Conservation (phyloP, 2,329 filamentous ascomycete species). For the Botryotinia calthae region DNA sequence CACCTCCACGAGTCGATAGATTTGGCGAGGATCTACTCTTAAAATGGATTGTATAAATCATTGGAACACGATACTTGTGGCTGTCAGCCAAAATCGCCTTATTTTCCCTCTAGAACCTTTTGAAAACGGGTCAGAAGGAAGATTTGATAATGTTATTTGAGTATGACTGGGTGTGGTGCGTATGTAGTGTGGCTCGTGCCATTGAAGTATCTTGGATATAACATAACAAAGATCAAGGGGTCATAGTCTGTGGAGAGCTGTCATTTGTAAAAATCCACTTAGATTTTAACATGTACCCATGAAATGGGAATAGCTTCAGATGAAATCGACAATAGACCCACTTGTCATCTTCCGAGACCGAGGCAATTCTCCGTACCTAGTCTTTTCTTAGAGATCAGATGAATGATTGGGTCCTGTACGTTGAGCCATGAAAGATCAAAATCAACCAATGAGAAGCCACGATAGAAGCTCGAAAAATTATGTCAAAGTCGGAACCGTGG, state of each 20-base stretch:
- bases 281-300: conserved; percentile 14
- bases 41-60: neutral
- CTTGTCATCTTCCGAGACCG: neutral
- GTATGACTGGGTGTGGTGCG: neutral
- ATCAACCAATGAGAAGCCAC: neutral
- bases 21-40: neutral
- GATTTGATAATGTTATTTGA: conserved; percentile 1
- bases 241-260: conserved; percentile 6
- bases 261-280: conserved; percentile 7
- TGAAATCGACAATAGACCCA: neutral
- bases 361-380: neutral
- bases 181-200: conserved; percentile 2
- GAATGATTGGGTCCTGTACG: neutral
- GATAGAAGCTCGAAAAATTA: neutral
- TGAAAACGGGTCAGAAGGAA: neutral
- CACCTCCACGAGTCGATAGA: conserved; percentile 1
- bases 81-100: neutral
- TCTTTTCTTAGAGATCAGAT: neutral
- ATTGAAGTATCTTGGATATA: neutral
- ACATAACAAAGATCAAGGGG: conserved; percentile 1
- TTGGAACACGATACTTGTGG: neutral
- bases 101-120: neutral
- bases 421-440: neutral
- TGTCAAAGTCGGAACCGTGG: neutral
- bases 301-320: conserved; percentile 21